These are phyloP conservation scores for Lasiodiplodia citricola DNA, from an alignment of 2,329 filamentous ascomycete species.

Conservation along the genomic window DNA sequence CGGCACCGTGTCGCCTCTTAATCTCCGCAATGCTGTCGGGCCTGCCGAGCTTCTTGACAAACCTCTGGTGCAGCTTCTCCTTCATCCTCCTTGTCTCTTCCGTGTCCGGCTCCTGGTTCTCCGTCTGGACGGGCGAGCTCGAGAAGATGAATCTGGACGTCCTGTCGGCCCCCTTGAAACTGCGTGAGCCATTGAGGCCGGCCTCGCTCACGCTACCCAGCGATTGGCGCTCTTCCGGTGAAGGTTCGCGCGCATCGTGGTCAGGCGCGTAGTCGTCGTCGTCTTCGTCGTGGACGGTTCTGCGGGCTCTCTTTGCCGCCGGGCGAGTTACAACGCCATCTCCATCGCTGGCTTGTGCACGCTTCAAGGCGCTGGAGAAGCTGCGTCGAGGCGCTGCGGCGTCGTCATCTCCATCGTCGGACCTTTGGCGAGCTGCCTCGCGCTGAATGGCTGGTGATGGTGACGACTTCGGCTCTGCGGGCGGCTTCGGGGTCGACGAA, in stretches of 20 bases:
- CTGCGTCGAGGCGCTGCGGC: conserved; percentile 30
- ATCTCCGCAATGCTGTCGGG: conserved; percentile 78
- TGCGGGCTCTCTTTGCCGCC: conserved; percentile 14
- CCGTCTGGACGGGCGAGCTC: conserved; percentile 48
- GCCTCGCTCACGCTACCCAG: conserved; percentile 34
- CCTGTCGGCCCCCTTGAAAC: conserved; percentile 48
- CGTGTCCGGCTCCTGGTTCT: conserved; percentile 51
- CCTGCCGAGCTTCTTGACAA: conserved; percentile 87
- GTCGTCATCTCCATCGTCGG: conserved; percentile 8
- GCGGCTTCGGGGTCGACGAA: conserved; percentile 38
- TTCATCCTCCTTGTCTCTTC: conserved; percentile 64
- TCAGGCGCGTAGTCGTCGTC: conserved; percentile 46
- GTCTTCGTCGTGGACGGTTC: conserved; percentile 33
- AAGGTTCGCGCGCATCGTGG: conserved; percentile 36
- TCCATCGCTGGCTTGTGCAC: conserved; percentile 44
- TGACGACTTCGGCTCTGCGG: background rate
- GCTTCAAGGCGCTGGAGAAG: conserved; percentile 48
- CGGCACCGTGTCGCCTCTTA: conserved; percentile 63
- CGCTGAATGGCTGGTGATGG: background rate
- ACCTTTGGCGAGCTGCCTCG: background rate
- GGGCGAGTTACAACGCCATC: background rate
- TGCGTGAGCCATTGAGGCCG: conserved; percentile 38
- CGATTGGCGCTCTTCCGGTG: conserved; percentile 30
- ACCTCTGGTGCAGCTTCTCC: conserved; percentile 77
- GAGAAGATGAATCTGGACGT: conserved; percentile 67